Conservation (phyloP, 2,329 filamentous ascomycete species). For the Neonectria ditissima region DNA sequence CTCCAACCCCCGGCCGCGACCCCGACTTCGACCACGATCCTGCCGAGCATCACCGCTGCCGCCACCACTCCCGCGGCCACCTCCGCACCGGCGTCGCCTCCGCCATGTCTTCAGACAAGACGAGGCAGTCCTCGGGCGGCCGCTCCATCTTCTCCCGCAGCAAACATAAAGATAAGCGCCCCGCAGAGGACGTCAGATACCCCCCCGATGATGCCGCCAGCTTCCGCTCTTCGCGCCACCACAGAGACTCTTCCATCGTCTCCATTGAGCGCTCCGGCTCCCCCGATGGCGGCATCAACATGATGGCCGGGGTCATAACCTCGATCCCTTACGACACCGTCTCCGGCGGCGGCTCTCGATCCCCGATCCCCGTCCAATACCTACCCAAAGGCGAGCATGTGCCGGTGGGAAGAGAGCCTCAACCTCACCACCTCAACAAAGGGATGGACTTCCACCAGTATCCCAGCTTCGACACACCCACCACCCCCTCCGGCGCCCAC, state of each 20-base stretch:
- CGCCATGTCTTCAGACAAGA: constrained; percentile 77
- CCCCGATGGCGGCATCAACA: constrained; percentile 75
- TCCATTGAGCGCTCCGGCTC: constrained; percentile 77
- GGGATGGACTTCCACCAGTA: constrained; percentile 90
- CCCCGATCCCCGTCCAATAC: constrained; percentile 79
- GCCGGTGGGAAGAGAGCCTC: constrained; percentile 74
- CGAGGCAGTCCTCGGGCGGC: constrained; percentile 80
- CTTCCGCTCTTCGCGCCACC: constrained; percentile 78
- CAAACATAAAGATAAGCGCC: constrained; percentile 80
- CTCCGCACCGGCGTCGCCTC: constrained; percentile 36
- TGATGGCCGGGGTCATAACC: constrained; percentile 85
- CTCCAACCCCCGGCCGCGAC: constrained; percentile 27
- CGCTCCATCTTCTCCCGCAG: constrained; percentile 90
- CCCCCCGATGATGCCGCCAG: constrained; percentile 71
- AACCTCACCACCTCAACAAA: constrained; percentile 88
- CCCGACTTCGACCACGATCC: constrained; percentile 36
- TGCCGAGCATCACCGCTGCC: constrained; percentile 35
- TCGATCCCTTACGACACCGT: constrained; percentile 87
- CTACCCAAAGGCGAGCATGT: constrained; percentile 75
- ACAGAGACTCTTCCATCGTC: constrained; percentile 76
- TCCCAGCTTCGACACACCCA: constrained; percentile 74
- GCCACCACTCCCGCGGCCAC: constrained; percentile 36
- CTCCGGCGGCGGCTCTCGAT: constrained; percentile 73
- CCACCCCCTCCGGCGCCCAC: constrained; percentile 63
- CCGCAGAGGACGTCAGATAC: constrained; percentile 68